Percentiles rank a stretch among this genome's conserved stretches.
Conservation (phyloP, 192 early-diverging fungal species). For the Funneliformis mosseae region DNA sequence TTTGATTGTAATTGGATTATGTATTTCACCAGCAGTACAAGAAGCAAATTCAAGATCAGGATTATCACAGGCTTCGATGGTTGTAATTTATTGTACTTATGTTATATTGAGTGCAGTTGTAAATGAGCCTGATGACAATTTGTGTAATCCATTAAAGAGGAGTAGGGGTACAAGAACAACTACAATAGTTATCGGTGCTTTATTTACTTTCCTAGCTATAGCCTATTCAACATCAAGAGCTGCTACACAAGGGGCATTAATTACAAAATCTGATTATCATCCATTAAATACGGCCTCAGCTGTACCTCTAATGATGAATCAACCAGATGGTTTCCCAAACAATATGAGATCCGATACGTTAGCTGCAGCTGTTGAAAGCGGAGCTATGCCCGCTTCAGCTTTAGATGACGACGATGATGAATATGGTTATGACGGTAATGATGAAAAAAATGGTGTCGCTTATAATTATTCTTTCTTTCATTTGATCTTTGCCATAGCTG, state of each 20-base stretch:
- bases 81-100: constrained; percentile 91
- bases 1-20: constrained; percentile 62
- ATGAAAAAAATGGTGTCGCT: constrained; percentile 78
- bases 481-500: constrained; percentile 83
- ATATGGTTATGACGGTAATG: constrained; percentile 51
- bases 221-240: constrained; percentile 92
- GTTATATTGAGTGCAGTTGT: constrained; percentile 84
- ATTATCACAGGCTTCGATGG: constrained; percentile 92
- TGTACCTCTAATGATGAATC: constrained; percentile 52
- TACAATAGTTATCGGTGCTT: constrained; percentile 77
- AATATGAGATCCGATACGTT: constrained; percentile 47
- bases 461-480: constrained; percentile 96
- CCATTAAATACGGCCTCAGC: constrained; percentile 51
- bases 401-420: constrained; percentile 57
- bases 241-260: constrained; percentile 78
- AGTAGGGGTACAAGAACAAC: constrained; percentile 80
- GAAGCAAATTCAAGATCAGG: constrained; percentile 89
- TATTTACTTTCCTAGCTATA: constrained; percentile 93
- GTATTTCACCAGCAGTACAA: constrained; percentile 81
- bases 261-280: constrained; percentile 51
- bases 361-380: constrained; percentile 55
- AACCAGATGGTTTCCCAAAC: constrained; percentile 35
- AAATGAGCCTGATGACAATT: constrained; percentile 64
- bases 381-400: constrained; percentile 76
- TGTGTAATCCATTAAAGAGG: constrained; percentile 84